Evolutionary conservation across 1,139 yeast genomes (phyloP), one percentile per base, ranked within the genome.

Genomic region (Arxiozyma telluris): DNA sequence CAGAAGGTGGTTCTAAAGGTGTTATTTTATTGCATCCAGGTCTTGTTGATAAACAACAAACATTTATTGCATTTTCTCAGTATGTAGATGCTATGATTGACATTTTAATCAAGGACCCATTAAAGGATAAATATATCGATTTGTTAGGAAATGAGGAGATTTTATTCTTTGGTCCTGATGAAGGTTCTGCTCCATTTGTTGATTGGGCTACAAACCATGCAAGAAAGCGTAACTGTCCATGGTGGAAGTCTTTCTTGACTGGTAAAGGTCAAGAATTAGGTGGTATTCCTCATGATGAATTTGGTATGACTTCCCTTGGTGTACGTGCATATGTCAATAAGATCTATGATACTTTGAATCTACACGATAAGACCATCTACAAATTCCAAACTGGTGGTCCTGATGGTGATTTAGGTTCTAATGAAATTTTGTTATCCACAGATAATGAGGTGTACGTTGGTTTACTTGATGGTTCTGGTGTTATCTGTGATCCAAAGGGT

Each of bases 191-290:
- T 41, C 86, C 85, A 39, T 84, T 87, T 65, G 96, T 91, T 54
- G 91, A 93, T 71, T 93, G 98, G 98, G 98, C 98, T n/a, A 93
- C 98, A 47, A 75, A 83, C 61, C 98, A 93, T 69, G 98, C 98
- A 44, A 83, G 88, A 67, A 75, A 76, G 57, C 84, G 98, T 71
- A 96, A 96, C 59, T 96, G 98, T 51, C 93, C 96, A 58, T 90
- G 96, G 96, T 93, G 98, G 98, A 91, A 90, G 74, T 93, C 98
- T 1, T 93, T 93, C 78, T 85, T 93, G 72, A 93, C 98, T 47
- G 98, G 98, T 63, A 93, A 93, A 76, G 81, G 91, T 50, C 96
- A 96, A 57, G 75, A 80, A 55, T 74, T 93, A 57, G 98, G 98
- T 68, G 98, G 98, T 70, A 93, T 93, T 68, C 98, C 98, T 55